Base-by-base conservation (phyloP, 169 alveolate genomes). In the Hepatocystis sp. region DNA sequence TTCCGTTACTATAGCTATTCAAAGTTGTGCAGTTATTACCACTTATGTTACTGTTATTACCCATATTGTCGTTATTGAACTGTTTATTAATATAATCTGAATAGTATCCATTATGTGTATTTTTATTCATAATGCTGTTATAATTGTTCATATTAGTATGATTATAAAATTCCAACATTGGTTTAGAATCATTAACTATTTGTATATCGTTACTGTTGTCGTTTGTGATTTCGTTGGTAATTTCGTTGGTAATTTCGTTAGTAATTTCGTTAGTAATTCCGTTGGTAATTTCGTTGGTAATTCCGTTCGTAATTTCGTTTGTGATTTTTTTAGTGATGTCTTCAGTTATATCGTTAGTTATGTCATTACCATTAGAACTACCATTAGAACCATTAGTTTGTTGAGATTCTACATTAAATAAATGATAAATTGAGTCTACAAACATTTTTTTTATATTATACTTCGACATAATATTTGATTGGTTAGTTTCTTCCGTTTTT, bases 301-400 rank as follows among this genome's bases (percentile, higher is more conserved):
- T 56, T 39, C 36, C 21, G 28, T 56, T 56, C 21, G 27, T 11
- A 56, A 39, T 63, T 21, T 8, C 32, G 25, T 36, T n/a, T n/a
- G n/a, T n/a, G n/a, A n/a, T n/a, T n/a, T n/a, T n/a, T n/a, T n/a
- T n/a, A n/a, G n/a, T n/a, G n/a, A n/a, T n/a, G n/a, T n/a, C n/a
- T n/a, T n/a, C n/a, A n/a, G n/a, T n/a, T n/a, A n/a, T 46, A n/a
- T 34, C 55, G n/a, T 63, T 39, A 63, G 28, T 63, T 32, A 5
- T 63, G 25, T 27, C 19, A 15, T 32, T 63, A 34, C 8, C 8
- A 34, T 4, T 34, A 4, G 8, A 4, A 8, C n/a, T 34, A 34
- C 8, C 8, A 28, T 3, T 21, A 19, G 13, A 23, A 46, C 28
- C 52, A 63, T 21, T 63, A 28, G 4, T 39, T 8, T n/a, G 10